Percentiles rank a stretch among this genome's conserved stretches.
Conservation (phyloP, 352 stramenopile species). For the Lagenidium sp. region DNA sequence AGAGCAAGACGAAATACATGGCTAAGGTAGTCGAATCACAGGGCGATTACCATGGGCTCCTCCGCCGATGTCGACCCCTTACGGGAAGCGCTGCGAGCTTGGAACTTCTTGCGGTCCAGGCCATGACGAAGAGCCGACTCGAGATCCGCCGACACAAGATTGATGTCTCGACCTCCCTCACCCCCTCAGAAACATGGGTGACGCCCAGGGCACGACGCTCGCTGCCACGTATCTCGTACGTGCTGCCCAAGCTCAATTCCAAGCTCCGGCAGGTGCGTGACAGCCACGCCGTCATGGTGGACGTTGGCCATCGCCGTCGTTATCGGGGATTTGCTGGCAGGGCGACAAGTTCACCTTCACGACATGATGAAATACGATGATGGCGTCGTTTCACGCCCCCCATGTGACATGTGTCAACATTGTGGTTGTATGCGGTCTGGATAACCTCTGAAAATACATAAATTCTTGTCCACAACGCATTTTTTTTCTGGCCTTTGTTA, state of each 20-base stretch:
- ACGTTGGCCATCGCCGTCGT: neutral
- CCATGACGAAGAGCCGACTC: no score
- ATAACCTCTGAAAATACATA: neutral
- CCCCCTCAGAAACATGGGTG: no score
- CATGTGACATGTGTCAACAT: slow-evolving; percentile 8
- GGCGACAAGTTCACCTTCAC: slow-evolving; percentile 77
- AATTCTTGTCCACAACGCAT: no score
- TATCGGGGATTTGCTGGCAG: slow-evolving; percentile 16
- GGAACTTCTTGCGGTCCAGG: slow-evolving; percentile 12
- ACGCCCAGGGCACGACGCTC: slow-evolving; percentile 18
- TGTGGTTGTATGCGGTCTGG: neutral
- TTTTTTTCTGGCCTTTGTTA: no score
- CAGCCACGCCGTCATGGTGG: neutral
- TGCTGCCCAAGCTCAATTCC: slow-evolving; percentile 66
- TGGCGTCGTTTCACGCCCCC: slow-evolving; percentile 1
- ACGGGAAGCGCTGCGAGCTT: no score
- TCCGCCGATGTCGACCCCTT: slow-evolving; percentile 13
- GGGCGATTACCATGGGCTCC: slow-evolving; percentile 63
- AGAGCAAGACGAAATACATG: no score
- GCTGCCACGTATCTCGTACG: slow-evolving; percentile 42
- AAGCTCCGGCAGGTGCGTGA: slow-evolving; percentile 64
- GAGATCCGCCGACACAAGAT: no score
- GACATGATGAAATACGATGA: slow-evolving; percentile 19
- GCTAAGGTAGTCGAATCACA: no score
- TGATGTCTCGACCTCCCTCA: no score